Conservation (phyloP, 768 basidiomycete genomes). For the Auricularia sp. region DNA sequence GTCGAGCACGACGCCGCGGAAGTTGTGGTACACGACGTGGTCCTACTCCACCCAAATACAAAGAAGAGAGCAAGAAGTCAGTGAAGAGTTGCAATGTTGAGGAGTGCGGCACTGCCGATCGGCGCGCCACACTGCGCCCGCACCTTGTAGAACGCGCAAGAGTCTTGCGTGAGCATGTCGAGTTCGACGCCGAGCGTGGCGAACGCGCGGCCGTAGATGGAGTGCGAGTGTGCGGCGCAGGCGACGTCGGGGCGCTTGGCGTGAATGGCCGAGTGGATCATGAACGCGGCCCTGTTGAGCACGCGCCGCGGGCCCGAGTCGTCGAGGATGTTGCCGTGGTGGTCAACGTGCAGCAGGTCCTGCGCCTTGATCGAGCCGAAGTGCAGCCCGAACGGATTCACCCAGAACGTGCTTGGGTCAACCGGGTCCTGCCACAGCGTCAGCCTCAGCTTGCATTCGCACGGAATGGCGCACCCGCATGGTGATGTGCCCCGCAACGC, state of each 20-base stretch:
- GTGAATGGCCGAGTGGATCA: slow-evolving; percentile 20
- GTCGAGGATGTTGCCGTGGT: slow-evolving; percentile 21
- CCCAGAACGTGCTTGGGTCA: slow-evolving; percentile 35
- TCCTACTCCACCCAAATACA: slow-evolving; percentile 15
- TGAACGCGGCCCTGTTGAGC: slow-evolving; percentile 20
- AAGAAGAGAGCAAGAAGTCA: too few relatives aligned
- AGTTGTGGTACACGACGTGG: slow-evolving; percentile 33
- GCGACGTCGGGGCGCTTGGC: slow-evolving; percentile 17
- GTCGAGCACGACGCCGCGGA: slow-evolving; percentile 39
- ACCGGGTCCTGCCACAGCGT: slow-evolving; percentile 26
- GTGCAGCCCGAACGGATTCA: slow-evolving; percentile 38
- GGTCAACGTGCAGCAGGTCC: slow-evolving; percentile 38
- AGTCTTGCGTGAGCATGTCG: slow-evolving; percentile 35
- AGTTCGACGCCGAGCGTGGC: slow-evolving; percentile 20
- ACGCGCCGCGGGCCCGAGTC: slow-evolving; percentile 24
- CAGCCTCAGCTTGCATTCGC: background rate
- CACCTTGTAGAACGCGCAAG: slow-evolving; percentile 32
- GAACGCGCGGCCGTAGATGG: slow-evolving; percentile 17
- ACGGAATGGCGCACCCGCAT: slow-evolving; percentile 21
- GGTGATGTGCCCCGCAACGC: slow-evolving; percentile 42
- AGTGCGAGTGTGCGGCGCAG: slow-evolving; percentile 17
- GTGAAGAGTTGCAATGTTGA: too few relatives aligned
- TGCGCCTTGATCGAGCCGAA: slow-evolving; percentile 35
- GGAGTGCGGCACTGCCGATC: too few relatives aligned
- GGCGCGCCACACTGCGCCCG: too few relatives aligned